Percentiles rank a stretch among this genome's conserved stretches.
phyloP scores from a whole-genome alignment of 768 basidiomycete species.

The Suillus alpinus region DNA sequence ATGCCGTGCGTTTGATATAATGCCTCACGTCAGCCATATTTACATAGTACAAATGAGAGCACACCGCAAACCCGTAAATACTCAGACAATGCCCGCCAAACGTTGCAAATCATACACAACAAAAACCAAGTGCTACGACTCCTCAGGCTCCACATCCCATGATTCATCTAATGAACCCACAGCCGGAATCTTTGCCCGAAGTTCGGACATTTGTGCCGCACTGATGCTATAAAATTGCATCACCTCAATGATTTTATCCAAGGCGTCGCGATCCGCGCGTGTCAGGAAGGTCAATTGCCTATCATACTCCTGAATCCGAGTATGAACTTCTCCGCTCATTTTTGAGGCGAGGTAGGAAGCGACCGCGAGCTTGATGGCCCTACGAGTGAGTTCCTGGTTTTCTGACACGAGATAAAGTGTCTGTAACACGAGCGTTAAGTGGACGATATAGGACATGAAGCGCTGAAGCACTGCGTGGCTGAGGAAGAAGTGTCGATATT shows the following conservation, averaged over 20 bases:
- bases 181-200: not conserved
- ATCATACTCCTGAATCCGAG: not conserved
- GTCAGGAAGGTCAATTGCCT: not conserved
- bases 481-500: not conserved
- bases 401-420: slow-evolving; percentile 11
- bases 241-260: not conserved
- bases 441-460: slow-evolving; percentile 25
- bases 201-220: not conserved
- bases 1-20: no score
- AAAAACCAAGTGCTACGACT: not conserved
- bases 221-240: not conserved
- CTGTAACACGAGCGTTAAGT: slow-evolving; percentile 23
- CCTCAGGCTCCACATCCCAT: not conserved
- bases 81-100: not conserved
- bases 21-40: not conserved
- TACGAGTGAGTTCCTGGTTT: not conserved
- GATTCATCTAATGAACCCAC: not conserved
- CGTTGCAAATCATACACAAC: not conserved
- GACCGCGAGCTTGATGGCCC: not conserved
- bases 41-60: not conserved
- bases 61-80: not conserved
- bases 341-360: not conserved
- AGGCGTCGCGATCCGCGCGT: not conserved
- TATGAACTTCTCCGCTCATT: not conserved
- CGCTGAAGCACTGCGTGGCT: slow-evolving; percentile 9